Conservation (phyloP, 2,329 filamentous ascomycete species). For the Colletotrichum falcatum region DNA sequence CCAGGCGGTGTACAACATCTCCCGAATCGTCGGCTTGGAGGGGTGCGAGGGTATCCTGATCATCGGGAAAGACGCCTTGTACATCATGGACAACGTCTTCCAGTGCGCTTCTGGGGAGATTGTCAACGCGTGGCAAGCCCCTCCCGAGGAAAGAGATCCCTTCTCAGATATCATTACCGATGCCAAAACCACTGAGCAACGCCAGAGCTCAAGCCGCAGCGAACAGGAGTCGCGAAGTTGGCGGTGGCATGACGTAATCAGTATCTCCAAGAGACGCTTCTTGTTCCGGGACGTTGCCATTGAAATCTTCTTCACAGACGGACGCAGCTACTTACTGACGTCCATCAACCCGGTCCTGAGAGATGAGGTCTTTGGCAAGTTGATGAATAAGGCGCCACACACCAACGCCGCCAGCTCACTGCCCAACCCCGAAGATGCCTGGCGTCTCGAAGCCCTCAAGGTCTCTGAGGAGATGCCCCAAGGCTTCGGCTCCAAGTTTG, state of each 20-base stretch:
- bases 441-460: constrained; percentile 89
- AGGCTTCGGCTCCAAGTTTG: constrained; percentile 86
- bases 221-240: constrained; percentile 91
- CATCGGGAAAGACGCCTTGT: constrained; percentile 89
- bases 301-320: constrained; percentile 98
- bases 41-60: constrained; percentile 94
- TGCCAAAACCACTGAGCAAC: constrained; percentile 71
- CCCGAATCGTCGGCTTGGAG: constrained; percentile 91
- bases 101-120: constrained; percentile 96
- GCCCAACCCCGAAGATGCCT: constrained; percentile 86
- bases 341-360: constrained; percentile 79
- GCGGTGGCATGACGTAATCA: constrained; percentile 95
- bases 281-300: constrained; percentile 94
- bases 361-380: constrained; percentile 83
- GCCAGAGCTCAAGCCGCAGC: constrained; percentile 63
- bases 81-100: constrained; percentile 97
- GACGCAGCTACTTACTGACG: constrained; percentile 92
- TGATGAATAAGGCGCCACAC: constrained; percentile 84
- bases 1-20: constrained; percentile 94
- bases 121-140: constrained; percentile 95
- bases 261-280: constrained; percentile 94
- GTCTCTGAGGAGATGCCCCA: constrained; percentile 70
- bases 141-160: constrained; percentile 90
- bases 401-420: constrained; percentile 76
- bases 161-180: constrained; percentile 95